Base-by-base conservation (phyloP, 352 stramenopile species). In the Phytopythium cucurbitacearum region DNA sequence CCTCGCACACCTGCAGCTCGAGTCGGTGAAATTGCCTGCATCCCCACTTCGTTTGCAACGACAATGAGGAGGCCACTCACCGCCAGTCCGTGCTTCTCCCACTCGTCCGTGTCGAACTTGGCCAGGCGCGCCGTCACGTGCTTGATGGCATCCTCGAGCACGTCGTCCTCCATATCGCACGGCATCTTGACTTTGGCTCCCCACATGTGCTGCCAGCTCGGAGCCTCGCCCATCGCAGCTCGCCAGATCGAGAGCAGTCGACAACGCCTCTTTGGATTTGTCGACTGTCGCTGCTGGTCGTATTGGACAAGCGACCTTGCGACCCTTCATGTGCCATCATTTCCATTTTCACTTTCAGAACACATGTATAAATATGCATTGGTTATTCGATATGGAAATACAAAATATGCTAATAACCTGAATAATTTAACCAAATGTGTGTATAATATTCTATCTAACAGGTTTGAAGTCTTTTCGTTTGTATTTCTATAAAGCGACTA, bases 121-220 rank as follows among this genome's bases (percentile, higher is more conserved):
- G 54, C 39, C 44, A 94, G 55, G 8, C 75, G 66, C 42, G 62
- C 65, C 9, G 80, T 91, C 15, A 89, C 67, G 58, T 74, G 63
- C 62, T 94, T 90, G 69, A 92, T 94, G 32, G 69, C 73, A 59
- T 93, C 82, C 59, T 93, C 82, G n/a, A 94, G 69, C 46, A 93
- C 76, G 64, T 94, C 79, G 62, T 94, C 85, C 55, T 90, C 78
- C 85, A 94, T 94, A 57, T 93, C 83, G 61, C 83, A 93, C 33
- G 85, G 85, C 78, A 91, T 94, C 62, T 87, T 87, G 44, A 94
- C 84, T 53, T 88, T 89, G 44, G 83, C 78, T 21, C 83, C 83
- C 80, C 83, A 94, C 85, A 94, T 94, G 67, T 92, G 73, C 57
- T 90, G 80, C 85, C 83, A 94, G 39, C 78, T 91, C 40, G 80